Evolutionary conservation across 352 stramenopile species (phyloP), one percentile per base, ranked within the genome.

Genomic region (Elongisporangium anandrum): DNA sequence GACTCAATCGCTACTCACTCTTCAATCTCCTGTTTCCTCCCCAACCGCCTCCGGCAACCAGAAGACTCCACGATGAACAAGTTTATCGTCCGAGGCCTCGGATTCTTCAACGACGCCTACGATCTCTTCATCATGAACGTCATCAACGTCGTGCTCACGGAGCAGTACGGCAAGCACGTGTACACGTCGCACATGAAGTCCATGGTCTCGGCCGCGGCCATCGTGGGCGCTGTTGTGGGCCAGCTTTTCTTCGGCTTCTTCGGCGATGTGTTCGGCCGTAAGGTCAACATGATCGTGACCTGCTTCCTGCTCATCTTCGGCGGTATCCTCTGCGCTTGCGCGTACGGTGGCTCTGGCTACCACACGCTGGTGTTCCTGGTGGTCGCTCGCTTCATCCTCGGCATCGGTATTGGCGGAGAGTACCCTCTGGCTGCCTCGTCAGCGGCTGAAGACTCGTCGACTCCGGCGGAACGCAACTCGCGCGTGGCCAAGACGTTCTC

Each of bases 111-210:
- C 54, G 72, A 85, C 59, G 72, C 72, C 52, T 87, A 87, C 57
- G 77, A 87, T 50, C 74, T 87, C 29, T 87, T 87, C 61, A 68
- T 87, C 55, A 87, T 87, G 77, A 87, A 87, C 64, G 63, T 87
- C 54, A 52, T 87, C 69, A 87, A 87, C 63, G 72, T 87, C 53
- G 68, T 87, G 50, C 72, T 87, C 63, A 76, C 66, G 38, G 77
- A 87, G 68, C 69, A 83, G 52, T 87, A 82, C 64, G 62, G 58
- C 64, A 81, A 79, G 62, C 15, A 73, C 10, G 73, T 84, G 16
- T 87, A 87, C 72, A 87, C 76, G 49, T 72, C 76, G 24, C 65
- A 72, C 61, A 63, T 83, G 53, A 83, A 86, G 63, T 81, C 73
- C 22, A 67, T 66, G 24, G 73, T 86, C 3, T 85, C 75, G 3